These are phyloP conservation scores for Euclidium syriacum DNA, from an alignment of 345 rosid genomes.

Conservation along the genomic window DNA sequence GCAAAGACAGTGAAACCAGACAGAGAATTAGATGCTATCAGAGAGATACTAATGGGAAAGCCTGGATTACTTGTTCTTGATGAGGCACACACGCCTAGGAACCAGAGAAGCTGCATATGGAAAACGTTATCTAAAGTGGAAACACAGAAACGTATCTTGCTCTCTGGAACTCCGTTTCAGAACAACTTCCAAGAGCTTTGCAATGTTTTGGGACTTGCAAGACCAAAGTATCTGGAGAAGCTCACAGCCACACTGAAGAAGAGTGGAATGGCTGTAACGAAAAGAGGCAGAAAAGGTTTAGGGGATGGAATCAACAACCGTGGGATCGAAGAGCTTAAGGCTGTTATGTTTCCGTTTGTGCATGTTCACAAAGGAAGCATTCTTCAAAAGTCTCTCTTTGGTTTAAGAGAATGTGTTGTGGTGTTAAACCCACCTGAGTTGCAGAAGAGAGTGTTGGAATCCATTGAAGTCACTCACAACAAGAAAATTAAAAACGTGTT, in stretches of 20 bases:
- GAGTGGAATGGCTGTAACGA: conserved; percentile 28
- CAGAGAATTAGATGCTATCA: conserved; percentile 24
- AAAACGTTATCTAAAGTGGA: conserved; percentile 45
- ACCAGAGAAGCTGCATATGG: conserved; percentile 52
- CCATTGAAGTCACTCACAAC: conserved; percentile 25
- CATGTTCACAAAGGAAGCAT: conserved; percentile 75
- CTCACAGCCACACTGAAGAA: conserved; percentile 27
- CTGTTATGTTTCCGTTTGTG: conserved; percentile 48
- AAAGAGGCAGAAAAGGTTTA: conserved; percentile 6
- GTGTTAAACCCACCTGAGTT: conserved; percentile 32
- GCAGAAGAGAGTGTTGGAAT: conserved; percentile 30
- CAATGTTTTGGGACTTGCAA: conserved; percentile 32
- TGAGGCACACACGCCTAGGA: conserved; percentile 79
- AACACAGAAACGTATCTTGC: conserved; percentile 58
- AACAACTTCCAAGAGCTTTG: conserved; percentile 68
- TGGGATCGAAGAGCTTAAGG: conserved; percentile 30
- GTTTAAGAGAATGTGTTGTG: conserved; percentile 40
- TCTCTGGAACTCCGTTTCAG: conserved; percentile 89
- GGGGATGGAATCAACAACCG: conserved; percentile 13
- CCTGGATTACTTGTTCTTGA: conserved; percentile 64
- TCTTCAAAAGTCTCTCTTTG: conserved; percentile 66
- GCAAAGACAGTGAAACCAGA: conserved; percentile 3
- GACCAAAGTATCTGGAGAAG: conserved; percentile 26
- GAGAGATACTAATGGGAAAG: conserved; percentile 37
- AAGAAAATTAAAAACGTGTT: too few species aligned